Conservation (phyloP, 148 eudicot species). For the Salicornia ramosissima region DNA sequence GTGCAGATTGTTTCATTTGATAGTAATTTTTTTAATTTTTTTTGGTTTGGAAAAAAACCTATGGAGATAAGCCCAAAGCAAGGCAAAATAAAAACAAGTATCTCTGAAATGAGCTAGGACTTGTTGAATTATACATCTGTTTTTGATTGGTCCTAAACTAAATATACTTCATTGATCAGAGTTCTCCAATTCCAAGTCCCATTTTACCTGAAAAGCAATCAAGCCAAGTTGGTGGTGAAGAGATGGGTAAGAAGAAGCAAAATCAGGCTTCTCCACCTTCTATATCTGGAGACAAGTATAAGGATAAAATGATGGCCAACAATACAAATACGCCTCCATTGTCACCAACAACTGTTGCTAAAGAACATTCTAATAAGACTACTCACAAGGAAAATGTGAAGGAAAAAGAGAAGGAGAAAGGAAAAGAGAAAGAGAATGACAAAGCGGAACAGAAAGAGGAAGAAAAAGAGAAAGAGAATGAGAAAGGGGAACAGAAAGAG, state of each 20-base stretch:
- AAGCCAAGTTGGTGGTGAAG: constrained; percentile 12
- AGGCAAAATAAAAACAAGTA: background rate
- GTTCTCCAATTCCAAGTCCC: constrained; percentile 30
- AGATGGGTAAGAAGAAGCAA: constrained; percentile 10
- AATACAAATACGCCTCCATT: constrained; percentile 7
- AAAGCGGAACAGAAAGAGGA: background rate
- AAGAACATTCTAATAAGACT: constrained; percentile 14
- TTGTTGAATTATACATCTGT: background rate
- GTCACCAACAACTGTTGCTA: constrained; percentile 24
- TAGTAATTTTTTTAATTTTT: too few relatives aligned
- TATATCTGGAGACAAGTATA: constrained; percentile 11
- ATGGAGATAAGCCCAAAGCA: too few relatives aligned
- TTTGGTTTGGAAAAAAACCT: too few relatives aligned
- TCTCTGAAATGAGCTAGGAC: background rate
- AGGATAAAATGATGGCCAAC: constrained; percentile 20
- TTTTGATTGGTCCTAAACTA: background rate
- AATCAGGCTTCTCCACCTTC: constrained; percentile 1
- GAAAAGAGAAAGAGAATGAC: background rate
- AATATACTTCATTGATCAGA: constrained; percentile 15
- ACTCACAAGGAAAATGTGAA: constrained; percentile 6
- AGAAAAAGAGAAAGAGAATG: background rate
- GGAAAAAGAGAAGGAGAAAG: background rate
- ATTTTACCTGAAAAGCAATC: constrained; percentile 4
- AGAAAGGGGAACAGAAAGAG: background rate
- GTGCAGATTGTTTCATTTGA: too few relatives aligned